These are phyloP conservation scores for Lophium mytilinum DNA, from an alignment of 495 filamentous ascomycete species.

Conservation along the genomic window DNA sequence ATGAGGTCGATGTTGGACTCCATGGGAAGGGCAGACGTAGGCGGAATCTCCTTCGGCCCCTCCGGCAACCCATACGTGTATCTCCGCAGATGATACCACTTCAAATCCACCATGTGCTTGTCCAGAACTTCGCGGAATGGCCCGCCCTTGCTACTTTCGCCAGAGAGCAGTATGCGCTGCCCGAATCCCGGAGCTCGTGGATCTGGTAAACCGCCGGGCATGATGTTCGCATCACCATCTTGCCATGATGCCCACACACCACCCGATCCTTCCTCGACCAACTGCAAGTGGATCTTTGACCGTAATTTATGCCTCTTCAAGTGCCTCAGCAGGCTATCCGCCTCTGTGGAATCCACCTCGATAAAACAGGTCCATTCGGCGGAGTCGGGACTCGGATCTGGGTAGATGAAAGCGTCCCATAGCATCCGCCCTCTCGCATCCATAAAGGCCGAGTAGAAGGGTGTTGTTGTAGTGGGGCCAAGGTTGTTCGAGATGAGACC, in stretches of 20 bases:
- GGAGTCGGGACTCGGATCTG: slow-evolving; percentile 23
- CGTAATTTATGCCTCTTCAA: slow-evolving; percentile 77
- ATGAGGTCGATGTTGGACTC: slow-evolving; percentile 80
- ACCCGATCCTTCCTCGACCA: slow-evolving; percentile 53
- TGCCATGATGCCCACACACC: slow-evolving; percentile 62
- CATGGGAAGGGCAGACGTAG: slow-evolving; percentile 62
- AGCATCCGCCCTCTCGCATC: slow-evolving; percentile 76
- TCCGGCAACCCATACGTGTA: slow-evolving; percentile 76
- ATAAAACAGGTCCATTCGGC: slow-evolving; percentile 59
- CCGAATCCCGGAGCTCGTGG: slow-evolving; percentile 63
- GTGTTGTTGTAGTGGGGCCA: slow-evolving; percentile 30
- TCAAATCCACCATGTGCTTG: slow-evolving; percentile 42
- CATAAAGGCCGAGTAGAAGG: slow-evolving; percentile 72
- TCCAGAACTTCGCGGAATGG: background rate
- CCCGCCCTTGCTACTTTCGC: slow-evolving; percentile 3
- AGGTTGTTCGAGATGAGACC: slow-evolving; percentile 77
- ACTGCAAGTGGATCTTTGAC: slow-evolving; percentile 60
- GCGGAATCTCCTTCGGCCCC: slow-evolving; percentile 67
- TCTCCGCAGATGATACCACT: slow-evolving; percentile 45
- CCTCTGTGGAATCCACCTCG: slow-evolving; percentile 67
- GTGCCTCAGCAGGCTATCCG: slow-evolving; percentile 53
- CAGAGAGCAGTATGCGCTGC: slow-evolving; percentile 45
- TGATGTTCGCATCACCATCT: slow-evolving; percentile 13
- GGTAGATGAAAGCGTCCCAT: slow-evolving; percentile 86
- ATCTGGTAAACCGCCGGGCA: background rate